A percentile compares a stretch with the other conserved stretches of the same genome.
phyloP scores from a whole-genome alignment of 305 asterid species.

The Solanum aculeatissimum region DNA sequence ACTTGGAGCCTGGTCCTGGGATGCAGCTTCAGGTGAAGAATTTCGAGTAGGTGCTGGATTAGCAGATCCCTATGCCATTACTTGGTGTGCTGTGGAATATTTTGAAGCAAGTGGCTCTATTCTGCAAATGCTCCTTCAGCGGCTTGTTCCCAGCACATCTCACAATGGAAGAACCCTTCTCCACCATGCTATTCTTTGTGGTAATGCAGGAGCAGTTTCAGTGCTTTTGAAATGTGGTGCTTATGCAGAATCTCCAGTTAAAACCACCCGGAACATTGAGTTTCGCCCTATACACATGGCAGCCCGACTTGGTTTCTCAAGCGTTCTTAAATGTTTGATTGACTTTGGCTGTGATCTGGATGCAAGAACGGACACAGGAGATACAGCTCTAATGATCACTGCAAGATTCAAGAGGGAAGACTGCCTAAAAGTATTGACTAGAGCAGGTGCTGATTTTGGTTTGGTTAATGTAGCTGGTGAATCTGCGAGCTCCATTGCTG shows the following conservation, averaged over 20 bases:
- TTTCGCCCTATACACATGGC: conserved; percentile 63
- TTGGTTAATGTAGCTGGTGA: conserved; percentile 41
- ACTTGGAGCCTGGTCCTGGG: conserved; percentile 91
- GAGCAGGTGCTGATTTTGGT: conserved; percentile 72
- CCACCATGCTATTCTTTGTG: conserved; percentile 76
- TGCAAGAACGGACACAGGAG: conserved; percentile 39
- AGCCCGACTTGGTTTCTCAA: conserved; percentile 46
- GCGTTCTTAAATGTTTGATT: conserved; percentile 37
- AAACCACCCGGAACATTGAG: conserved; percentile 34
- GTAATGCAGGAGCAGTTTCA: conserved; percentile 38
- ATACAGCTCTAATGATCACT: conserved; percentile 56
- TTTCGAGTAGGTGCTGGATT: conserved; percentile 74
- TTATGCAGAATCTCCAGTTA: conserved; percentile 35
- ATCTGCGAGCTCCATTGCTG: conserved; percentile 40
- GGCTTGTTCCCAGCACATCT: conserved; percentile 24
- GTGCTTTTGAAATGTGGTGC: conserved; percentile 42
- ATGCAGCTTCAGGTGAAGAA: conserved; percentile 66
- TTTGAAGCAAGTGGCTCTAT: conserved; percentile 68
- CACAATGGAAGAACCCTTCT: conserved; percentile 57
- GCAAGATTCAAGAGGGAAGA: conserved; percentile 40
- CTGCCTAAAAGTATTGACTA: conserved; percentile 47
- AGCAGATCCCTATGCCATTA: conserved; percentile 64
- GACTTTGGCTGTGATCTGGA: conserved; percentile 55
- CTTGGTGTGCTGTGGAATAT: conserved; percentile 86
- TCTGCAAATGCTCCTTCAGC: conserved; percentile 47